Evolutionary conservation across 2,329 filamentous ascomycete species (phyloP).

Genomic region (Fusarium continuum): DNA sequence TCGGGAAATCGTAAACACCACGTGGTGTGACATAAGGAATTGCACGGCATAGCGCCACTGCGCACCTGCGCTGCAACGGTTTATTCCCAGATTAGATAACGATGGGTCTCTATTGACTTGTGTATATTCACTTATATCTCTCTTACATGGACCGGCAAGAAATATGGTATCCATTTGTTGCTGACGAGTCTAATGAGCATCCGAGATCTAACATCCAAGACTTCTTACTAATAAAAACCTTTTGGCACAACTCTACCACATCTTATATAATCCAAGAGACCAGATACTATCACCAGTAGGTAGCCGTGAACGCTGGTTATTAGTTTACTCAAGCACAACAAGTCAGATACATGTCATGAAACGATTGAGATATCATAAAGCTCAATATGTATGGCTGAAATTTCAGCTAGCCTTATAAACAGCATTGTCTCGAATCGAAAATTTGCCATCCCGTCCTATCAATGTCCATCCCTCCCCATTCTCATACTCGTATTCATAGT

Average conservation of each 20-base stretch:
- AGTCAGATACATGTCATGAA: neutral
- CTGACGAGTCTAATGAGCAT: too few relatives aligned
- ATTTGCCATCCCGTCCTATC: neutral
- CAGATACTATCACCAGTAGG: too few relatives aligned
- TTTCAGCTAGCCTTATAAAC: slow-evolving; percentile 1
- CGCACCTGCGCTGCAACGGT: neutral
- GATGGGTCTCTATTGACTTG: neutral
- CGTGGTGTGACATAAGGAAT: slow-evolving; percentile 2
- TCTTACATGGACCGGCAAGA: too few relatives aligned
- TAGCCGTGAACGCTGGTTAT: neutral
- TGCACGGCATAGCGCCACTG: neutral
- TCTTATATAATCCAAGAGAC: too few relatives aligned
- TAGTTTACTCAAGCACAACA: neutral
- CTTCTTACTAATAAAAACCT: too few relatives aligned
- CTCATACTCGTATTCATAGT: neutral
- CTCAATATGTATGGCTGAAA: slow-evolving; percentile 21
- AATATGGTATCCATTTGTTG: too few relatives aligned
- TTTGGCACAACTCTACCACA: too few relatives aligned
- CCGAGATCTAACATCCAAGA: too few relatives aligned
- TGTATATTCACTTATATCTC: too few relatives aligned
- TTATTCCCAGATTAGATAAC: neutral
- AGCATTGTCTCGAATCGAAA: slow-evolving; percentile 4
- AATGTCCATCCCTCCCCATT: neutral
- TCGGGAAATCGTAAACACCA: neutral
- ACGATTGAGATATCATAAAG: neutral